phyloP scores from a whole-genome alignment of 306 rosid species.

The Prunus davidiana region DNA sequence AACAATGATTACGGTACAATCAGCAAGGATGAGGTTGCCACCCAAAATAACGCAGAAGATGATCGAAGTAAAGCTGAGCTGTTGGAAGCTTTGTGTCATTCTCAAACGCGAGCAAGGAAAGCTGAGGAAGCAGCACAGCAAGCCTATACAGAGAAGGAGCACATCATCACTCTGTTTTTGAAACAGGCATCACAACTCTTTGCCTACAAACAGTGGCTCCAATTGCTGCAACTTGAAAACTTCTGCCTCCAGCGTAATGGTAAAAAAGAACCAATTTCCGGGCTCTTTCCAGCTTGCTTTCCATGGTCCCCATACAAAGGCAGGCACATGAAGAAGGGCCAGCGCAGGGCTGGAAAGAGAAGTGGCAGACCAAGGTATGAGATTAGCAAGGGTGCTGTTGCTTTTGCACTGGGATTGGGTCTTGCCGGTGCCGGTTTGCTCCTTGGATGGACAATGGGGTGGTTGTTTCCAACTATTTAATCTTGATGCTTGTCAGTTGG shows the following conservation, averaged over 20 bases:
- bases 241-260: slow-evolving; percentile 65
- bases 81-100: slow-evolving; percentile 79
- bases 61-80: slow-evolving; percentile 55
- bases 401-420: slow-evolving; percentile 66
- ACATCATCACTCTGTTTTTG: slow-evolving; percentile 62
- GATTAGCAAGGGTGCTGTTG: slow-evolving; percentile 42
- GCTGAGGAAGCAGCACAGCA: slow-evolving; percentile 81
- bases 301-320: slow-evolving; percentile 34
- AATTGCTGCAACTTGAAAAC: slow-evolving; percentile 75
- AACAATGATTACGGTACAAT: slow-evolving; percentile 40
- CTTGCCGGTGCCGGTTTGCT: slow-evolving; percentile 84
- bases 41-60: slow-evolving; percentile 11
- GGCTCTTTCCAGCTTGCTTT: slow-evolving; percentile 33
- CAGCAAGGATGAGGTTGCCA: slow-evolving; percentile 19
- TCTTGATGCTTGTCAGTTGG: background rate
- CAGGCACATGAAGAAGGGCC: slow-evolving; percentile 45
- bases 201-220: slow-evolving; percentile 87
- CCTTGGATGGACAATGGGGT: slow-evolving; percentile 94
- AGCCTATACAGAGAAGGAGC: slow-evolving; percentile 84
- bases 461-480: slow-evolving; percentile 63
- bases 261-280: slow-evolving; percentile 50
- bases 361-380: slow-evolving; percentile 34
- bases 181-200: slow-evolving; percentile 82
- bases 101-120: slow-evolving; percentile 90
- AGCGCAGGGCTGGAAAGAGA: slow-evolving; percentile 31